These are phyloP conservation scores for Syzygium syzygioides DNA, from an alignment of 441 rosid genomes.

Conservation along the genomic window DNA sequence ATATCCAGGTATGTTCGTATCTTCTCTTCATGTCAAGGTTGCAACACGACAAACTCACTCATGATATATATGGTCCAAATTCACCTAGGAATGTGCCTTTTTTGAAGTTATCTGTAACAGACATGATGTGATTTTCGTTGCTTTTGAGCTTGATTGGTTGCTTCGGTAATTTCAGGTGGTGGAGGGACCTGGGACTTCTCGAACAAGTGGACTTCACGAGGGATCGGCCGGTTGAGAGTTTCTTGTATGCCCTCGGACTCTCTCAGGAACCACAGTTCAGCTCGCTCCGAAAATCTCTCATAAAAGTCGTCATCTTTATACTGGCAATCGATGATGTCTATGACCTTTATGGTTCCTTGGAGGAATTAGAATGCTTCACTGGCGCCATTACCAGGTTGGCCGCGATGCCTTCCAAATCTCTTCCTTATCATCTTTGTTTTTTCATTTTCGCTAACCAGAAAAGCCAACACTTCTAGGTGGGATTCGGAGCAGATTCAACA, in stretches of 20 bases:
- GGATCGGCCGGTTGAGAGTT: conserved; percentile 41
- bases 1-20: conserved; percentile 20
- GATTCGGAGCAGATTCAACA: conserved; percentile 10
- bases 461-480: conserved; percentile 20
- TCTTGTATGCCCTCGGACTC: conserved; percentile 37
- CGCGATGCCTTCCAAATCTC: not conserved
- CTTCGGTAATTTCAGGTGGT: conserved; percentile 29
- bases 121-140: not conserved
- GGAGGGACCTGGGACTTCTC: conserved; percentile 28
- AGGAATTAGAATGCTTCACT: conserved; percentile 40
- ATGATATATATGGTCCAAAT: not conserved
- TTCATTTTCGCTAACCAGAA: not conserved
- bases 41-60: not conserved
- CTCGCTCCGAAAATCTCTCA: conserved; percentile 29
- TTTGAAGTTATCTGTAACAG: not conserved
- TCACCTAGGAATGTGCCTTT: not conserved
- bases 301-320: conserved; percentile 28
- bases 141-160: not conserved
- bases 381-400: conserved; percentile 25
- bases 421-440: not conserved
- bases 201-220: conserved; percentile 31
- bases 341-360: conserved; percentile 39
- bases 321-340: conserved; percentile 41
- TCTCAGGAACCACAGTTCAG: conserved; percentile 19
- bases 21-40: not conserved